These are phyloP conservation scores for Aureobasidium lini DNA, from an alignment of 2,329 filamentous ascomycete genomes.

Conservation along the genomic window DNA sequence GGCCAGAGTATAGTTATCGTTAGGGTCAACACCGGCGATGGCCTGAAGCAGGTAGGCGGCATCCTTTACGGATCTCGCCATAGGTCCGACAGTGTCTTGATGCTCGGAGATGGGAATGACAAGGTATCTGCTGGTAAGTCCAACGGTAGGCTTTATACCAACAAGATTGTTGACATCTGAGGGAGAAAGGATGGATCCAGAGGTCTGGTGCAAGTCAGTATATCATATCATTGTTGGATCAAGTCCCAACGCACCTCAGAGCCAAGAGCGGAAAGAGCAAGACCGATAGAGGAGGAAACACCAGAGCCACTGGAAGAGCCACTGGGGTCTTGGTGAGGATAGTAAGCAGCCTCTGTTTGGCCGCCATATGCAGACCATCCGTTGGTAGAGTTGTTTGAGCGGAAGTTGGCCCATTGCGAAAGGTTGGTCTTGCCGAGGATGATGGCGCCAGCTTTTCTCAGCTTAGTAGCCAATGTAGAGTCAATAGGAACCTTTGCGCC, in stretches of 20 bases:
- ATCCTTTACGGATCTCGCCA: slow-evolving; percentile 52
- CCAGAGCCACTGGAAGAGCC: slow-evolving; percentile 57
- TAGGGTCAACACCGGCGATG: slow-evolving; percentile 48
- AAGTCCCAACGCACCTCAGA: slow-evolving; percentile 39
- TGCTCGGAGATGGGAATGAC: slow-evolving; percentile 58
- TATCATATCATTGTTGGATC: neutral
- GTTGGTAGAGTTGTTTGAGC: slow-evolving; percentile 49
- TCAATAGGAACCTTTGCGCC: slow-evolving; percentile 52
- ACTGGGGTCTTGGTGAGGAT: slow-evolving; percentile 52
- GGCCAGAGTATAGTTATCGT: slow-evolving; percentile 52
- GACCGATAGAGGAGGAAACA: slow-evolving; percentile 51
- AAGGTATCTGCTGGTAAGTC: slow-evolving; percentile 53
- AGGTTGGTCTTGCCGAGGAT: slow-evolving; percentile 61
- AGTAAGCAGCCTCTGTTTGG: slow-evolving; percentile 55
- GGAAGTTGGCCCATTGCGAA: slow-evolving; percentile 58
- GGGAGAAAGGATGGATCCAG: slow-evolving; percentile 56
- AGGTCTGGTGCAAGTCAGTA: slow-evolving; percentile 36
- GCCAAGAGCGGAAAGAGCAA: slow-evolving; percentile 52
- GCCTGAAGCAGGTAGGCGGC: slow-evolving; percentile 50
- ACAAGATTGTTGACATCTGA: slow-evolving; percentile 52
- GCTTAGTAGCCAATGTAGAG: slow-evolving; percentile 51
- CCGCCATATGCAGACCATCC: slow-evolving; percentile 61
- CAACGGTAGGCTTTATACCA: slow-evolving; percentile 61
- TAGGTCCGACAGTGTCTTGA: slow-evolving; percentile 51
- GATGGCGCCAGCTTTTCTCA: slow-evolving; percentile 54